Evolutionary conservation across 2,329 filamentous ascomycete species (phyloP).

Genomic region (Tothia fuscella): DNA sequence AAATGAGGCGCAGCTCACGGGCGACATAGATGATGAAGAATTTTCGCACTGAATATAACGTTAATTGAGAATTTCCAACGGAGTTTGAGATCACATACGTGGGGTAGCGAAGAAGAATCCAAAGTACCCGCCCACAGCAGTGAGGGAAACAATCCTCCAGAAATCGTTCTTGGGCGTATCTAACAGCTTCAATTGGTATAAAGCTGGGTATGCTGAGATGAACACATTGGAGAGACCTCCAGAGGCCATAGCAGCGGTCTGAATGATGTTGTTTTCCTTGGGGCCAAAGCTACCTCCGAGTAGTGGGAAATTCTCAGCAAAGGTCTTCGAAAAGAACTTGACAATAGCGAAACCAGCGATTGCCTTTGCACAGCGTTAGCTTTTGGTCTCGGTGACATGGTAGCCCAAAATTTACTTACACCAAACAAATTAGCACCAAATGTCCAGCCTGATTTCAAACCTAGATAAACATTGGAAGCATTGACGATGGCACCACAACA

Average conservation of each 20-base stretch:
- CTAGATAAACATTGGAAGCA: constrained; percentile 51
- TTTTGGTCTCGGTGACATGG: constrained; percentile 16
- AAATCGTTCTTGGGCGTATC: constrained; percentile 43
- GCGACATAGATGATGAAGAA: constrained; percentile 58
- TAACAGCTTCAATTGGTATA: constrained; percentile 45
- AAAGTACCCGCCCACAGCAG: constrained; percentile 51
- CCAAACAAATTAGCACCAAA: constrained; percentile 25
- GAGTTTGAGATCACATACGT: constrained; percentile 16
- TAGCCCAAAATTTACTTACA: constrained; percentile 14
- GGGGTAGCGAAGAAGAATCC: constrained; percentile 52
- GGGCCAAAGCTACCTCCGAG: constrained; percentile 46
- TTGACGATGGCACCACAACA: constrained; percentile 48
- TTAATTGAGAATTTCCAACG: constrained; percentile 8
- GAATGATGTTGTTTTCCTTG: constrained; percentile 51
- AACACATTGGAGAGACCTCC: constrained; percentile 47
- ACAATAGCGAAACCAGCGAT: constrained; percentile 50
- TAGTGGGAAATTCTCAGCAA: constrained; percentile 37
- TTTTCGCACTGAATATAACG: constrained; percentile 37
- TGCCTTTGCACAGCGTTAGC: constrained; percentile 22
- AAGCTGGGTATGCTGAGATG: constrained; percentile 46
- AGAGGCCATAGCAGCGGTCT: constrained; percentile 47
- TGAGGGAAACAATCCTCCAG: constrained; percentile 46
- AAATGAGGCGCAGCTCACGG: constrained; percentile 46
- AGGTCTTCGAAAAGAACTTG: constrained; percentile 39
- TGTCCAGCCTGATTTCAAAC: constrained; percentile 36